Evolutionary conservation across 139 green algal genomes (phyloP), one percentile per base, ranked within the genome.

Genomic region (Spirogloea muscicola): DNA sequence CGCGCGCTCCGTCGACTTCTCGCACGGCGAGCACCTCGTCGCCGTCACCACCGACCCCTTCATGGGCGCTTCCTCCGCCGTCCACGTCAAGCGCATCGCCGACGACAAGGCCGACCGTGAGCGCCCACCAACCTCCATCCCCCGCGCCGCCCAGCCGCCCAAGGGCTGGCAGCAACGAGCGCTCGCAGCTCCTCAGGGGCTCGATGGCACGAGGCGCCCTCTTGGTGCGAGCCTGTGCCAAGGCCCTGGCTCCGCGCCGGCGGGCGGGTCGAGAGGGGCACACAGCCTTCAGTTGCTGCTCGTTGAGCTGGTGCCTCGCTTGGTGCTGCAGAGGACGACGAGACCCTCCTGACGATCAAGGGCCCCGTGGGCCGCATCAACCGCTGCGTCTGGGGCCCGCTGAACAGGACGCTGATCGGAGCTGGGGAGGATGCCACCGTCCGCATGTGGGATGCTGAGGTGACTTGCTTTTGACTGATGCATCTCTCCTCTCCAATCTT

Each of bases 21-120:
- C 78, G 3, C 48, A 92, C 4, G 91, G 91, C 16, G 95, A 97
- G 68, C 59, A 86, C 25, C 79, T 96, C 74, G 79, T 90, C 2
- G 87, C 91, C 9, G 85, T 94, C 48, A 92, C 92, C 9, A 92
- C 88, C 1, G 93, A 98, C 70, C 89, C 90, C 16, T 98, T 99
- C 73, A 91, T 94, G 86, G 81, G 84, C n/a, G 66, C 57, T 0
- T 60, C 60, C 21, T 74, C 80, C 2, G 48, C 61, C 10, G 86
- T 93, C 55, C 77, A 81, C 37, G 59, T 95, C 29, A 67, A 76
- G 46, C 51, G 43, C 3, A 69, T 69, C 13, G 71, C 34, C 16
- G 60, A 64, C 58, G 37, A 60, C 29, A 59, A 31, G 16, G 13
- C 55, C 49, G 49, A 82, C 21, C 68, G 72, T 73, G 46, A 71